Percentiles rank a stretch among this genome's conserved stretches.
Conservation (phyloP, 2,329 filamentous ascomycete species). For the Talaromyces sp. region DNA sequence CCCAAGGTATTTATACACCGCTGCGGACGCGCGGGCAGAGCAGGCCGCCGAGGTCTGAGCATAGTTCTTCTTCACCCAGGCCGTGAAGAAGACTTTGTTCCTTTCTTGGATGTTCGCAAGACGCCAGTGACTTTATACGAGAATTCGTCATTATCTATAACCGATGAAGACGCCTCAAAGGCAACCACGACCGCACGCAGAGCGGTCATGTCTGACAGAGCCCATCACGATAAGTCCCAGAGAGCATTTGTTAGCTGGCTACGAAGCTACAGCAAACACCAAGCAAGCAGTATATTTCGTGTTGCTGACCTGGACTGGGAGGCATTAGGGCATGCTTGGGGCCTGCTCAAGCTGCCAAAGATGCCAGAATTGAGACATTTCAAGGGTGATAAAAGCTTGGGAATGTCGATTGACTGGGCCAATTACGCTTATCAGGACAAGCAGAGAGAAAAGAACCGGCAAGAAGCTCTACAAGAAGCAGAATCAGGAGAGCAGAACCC, state of each 20-base stretch:
- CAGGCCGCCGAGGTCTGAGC: conserved; percentile 69
- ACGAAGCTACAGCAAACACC: conserved; percentile 84
- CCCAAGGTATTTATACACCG: conserved; percentile 76
- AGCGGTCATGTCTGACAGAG: conserved; percentile 54
- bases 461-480: conserved; percentile 51
- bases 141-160: conserved; percentile 54
- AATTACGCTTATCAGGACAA: conserved; percentile 69
- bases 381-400: conserved; percentile 61
- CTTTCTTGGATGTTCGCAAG: conserved; percentile 80
- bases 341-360: conserved; percentile 76
- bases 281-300: conserved; percentile 86
- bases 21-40: conserved; percentile 60
- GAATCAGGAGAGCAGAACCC: conserved; percentile 35
- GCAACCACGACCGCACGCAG: conserved; percentile 59
- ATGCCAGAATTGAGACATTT: conserved; percentile 87
- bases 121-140: conserved; percentile 69
- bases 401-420: conserved; percentile 58
- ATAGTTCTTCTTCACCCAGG: conserved; percentile 82
- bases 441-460: conserved; percentile 61
- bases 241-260: conserved; percentile 92
- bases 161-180: conserved; percentile 56
- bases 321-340: conserved; percentile 77
- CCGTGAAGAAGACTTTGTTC: conserved; percentile 82
- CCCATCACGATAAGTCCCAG: conserved; percentile 81
- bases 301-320: conserved; percentile 78